A percentile compares a stretch with the other conserved stretches of the same genome.
Conservation (phyloP, 2,329 filamentous ascomycete genomes). For the Stemphylium vesicarium region DNA sequence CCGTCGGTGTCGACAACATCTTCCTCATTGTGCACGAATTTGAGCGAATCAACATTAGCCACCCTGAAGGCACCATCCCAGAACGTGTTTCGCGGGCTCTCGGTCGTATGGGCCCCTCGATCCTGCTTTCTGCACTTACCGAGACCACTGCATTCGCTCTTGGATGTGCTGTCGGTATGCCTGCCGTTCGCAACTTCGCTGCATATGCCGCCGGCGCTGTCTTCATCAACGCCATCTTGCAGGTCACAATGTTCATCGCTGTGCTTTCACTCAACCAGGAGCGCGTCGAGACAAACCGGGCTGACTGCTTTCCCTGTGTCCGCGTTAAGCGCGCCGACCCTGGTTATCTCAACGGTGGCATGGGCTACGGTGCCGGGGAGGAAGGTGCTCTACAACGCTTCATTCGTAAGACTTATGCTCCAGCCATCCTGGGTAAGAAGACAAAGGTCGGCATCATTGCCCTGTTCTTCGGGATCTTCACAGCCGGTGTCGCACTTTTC, state of each 20-base stretch:
- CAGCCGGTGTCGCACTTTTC: slow-evolving; percentile 81
- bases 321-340: slow-evolving; percentile 76
- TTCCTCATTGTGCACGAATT: slow-evolving; percentile 99
- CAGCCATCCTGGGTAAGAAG: slow-evolving; percentile 77
- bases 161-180: slow-evolving; percentile 95
- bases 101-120: slow-evolving; percentile 96
- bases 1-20: slow-evolving; percentile 98
- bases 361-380: slow-evolving; percentile 76
- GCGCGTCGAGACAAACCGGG: slow-evolving; percentile 84
- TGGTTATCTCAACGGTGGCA: slow-evolving; percentile 68
- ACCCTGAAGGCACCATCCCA: slow-evolving; percentile 86
- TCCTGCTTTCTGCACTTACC: slow-evolving; percentile 90
- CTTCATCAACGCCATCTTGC: slow-evolving; percentile 94
- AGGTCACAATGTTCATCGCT: slow-evolving; percentile 96
- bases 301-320: slow-evolving; percentile 91
- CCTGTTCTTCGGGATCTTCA: slow-evolving; percentile 85
- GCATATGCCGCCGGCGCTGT: slow-evolving; percentile 96
- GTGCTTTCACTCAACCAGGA: slow-evolving; percentile 90
- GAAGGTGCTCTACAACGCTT: slow-evolving; percentile 85
- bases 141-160: slow-evolving; percentile 94
- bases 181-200: slow-evolving; percentile 95
- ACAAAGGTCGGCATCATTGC: slow-evolving; percentile 78
- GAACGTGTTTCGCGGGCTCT: slow-evolving; percentile 84
- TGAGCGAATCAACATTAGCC: slow-evolving; percentile 89
- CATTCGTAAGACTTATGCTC: slow-evolving; percentile 89